Base-by-base conservation (phyloP, 1,284 basidiomycete genomes). In the Phellopilus nigrolimitatus region DNA sequence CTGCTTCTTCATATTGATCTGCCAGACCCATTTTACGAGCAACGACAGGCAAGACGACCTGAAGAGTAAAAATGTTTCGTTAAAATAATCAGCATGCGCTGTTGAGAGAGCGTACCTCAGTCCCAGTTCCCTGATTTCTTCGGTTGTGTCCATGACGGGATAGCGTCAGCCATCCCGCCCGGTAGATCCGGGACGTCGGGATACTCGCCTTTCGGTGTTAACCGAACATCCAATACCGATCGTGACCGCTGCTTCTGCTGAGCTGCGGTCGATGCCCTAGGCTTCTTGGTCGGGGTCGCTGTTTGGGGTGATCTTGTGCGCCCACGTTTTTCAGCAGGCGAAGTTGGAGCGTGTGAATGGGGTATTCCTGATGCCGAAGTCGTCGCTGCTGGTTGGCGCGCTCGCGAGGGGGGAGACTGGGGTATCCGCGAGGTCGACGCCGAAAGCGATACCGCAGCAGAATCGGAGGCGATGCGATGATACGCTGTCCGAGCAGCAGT, bases 11-110 rank as follows among this genome's bases (percentile, higher is more conserved):
- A 59, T 84, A 88, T 55, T 82, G 75, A 36, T 74, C 78, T 50
- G 85, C 79, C 39, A 90, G 63, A 8, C 88, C 89, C 61, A 84
- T 84, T 71, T 91, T 91, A 55, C 87, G 77, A 13, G 91, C 90
- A 3, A 94, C 86, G 3, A 85, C 87, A 8, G 82, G 82, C 8
- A 86, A 65, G 2, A 85, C 78, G 21, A 85, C 78, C 78, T 77
- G 47, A 13, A 47, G 13, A 53, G 49, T 22, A 6, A 42, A 41
- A 27, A 33, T 13, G 37, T 22, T 25, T 37, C 24, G 49, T 49
- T 27, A 27, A 28, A 19, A 39, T 28, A 17, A 21, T 8, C 36
- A 53, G 15, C 22, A n/a, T 19, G n/a, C 47, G 38, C 42, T 3
- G 19, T 43, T 39, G 31, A 15, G 19, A 15, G 30, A 36, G 71